Evolutionary conservation across 1,284 basidiomycete genomes (phyloP), one percentile per base, ranked within the genome.

Genomic region (Moniliella sp.): DNA sequence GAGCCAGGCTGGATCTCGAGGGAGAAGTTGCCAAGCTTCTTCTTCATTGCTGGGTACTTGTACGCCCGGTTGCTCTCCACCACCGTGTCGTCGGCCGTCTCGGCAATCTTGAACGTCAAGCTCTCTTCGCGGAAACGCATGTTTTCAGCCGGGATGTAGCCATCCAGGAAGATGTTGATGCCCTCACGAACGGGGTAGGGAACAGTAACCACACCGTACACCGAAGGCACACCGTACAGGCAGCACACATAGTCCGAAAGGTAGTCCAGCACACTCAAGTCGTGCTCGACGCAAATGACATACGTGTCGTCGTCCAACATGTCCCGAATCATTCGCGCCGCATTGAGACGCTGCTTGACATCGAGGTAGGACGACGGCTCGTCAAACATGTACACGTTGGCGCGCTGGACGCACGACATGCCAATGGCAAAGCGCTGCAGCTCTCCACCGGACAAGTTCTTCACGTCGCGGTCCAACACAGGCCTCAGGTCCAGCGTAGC

Each of bases 321-420:
- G 2, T 48, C 44, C 9, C 56, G 51, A 31, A 59, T 59, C 32
- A 53, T 46, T 23, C 48, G 40, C 12, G 56, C 56, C 13, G 52
- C 56, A 27, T 59, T 59, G 30, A 59, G 43, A 53, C 56, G 54
- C 43, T 59, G 56, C 46, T 59, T 59, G 30, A 59, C 56, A 31
- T 59, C 56, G 33, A 59, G 46, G 33, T 59, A 59, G 10, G 51
- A 55, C 18, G 56, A 59, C 15, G 56, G 56, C 39, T 59, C 56
- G 40, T 59, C 56, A 25, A 59, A 59, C 56, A 59, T 59, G 50
- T 59, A 59, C 40, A 59, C 46, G 40, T 59, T 57, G 34, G 56
- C 56, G n/a, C 35, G 40, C 40, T 59, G 56, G 14, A 59, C 45
- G 34, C 52, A 56, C 15, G 46, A 48, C 56, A 59, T 59, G 15